Evolutionary conservation across 1,284 basidiomycete species (phyloP).

Genomic region (Ceratobasidium sp.): DNA sequence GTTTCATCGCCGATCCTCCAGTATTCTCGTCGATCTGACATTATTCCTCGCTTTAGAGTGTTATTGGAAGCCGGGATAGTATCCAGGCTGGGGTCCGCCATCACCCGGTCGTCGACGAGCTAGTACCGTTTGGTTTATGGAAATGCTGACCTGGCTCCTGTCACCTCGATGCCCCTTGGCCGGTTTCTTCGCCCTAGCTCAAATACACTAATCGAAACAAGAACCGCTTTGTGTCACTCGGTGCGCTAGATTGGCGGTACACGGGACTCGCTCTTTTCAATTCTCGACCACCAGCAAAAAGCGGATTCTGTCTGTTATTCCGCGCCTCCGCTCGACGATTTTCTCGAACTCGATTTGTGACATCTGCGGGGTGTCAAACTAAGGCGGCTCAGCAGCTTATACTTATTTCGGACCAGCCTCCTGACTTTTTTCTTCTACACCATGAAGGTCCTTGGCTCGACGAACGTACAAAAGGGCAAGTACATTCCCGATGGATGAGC

Average conservation of each 20-base stretch:
- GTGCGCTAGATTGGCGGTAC: conserved; percentile 8
- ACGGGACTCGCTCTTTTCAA: conserved; percentile 18
- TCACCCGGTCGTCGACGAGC: not conserved
- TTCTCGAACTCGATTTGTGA: conserved; percentile 2
- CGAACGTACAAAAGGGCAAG: conserved; percentile 39
- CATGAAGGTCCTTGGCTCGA: conserved; percentile 22
- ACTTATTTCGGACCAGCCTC: conserved; percentile 17
- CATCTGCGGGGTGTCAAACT: conserved; percentile 16
- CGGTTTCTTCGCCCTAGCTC: conserved; percentile 12
- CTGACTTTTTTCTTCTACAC: conserved; percentile 3
- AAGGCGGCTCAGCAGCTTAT: conserved; percentile 1
- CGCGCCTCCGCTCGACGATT: not conserved
- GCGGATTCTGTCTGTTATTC: conserved; percentile 17
- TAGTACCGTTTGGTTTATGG: not conserved
- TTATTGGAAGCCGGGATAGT: too few species aligned
- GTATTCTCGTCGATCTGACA: conserved; percentile 15
- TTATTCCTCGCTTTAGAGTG: conserved; percentile 8
- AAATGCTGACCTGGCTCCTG: conserved; percentile 3
- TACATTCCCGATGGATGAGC: not conserved
- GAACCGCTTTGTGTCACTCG: not conserved
- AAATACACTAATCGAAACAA: conserved; percentile 25
- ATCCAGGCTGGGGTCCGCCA: not conserved
- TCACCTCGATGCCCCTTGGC: not conserved
- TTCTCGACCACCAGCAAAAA: conserved; percentile 14
- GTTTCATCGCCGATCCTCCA: conserved; percentile 32